These are phyloP conservation scores for Macrolepiota dolichaula DNA, from an alignment of 768 basidiomycete species.

Conservation along the genomic window DNA sequence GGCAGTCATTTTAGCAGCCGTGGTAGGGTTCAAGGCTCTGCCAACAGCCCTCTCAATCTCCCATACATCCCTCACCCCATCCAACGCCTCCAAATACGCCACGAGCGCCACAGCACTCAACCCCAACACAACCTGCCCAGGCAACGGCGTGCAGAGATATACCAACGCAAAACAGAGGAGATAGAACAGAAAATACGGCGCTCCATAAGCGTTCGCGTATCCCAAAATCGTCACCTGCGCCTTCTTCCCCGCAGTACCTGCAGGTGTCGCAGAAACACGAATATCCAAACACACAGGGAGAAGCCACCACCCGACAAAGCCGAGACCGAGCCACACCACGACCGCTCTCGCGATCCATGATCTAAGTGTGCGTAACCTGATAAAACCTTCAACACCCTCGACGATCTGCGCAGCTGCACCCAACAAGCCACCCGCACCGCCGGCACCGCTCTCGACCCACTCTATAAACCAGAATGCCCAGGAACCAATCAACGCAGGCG, in stretches of 20 bases:
- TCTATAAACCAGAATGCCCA: slow-evolving; percentile 79
- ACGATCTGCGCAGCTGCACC: not conserved
- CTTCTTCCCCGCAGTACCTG: slow-evolving; percentile 17
- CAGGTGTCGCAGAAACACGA: slow-evolving; percentile 17
- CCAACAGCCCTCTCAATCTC: slow-evolving; percentile 50
- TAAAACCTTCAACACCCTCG: not conserved
- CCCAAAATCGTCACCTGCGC: slow-evolving; percentile 59
- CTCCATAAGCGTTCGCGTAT: slow-evolving; percentile 79
- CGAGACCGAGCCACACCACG: slow-evolving; percentile 47
- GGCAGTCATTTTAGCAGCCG: slow-evolving; percentile 10
- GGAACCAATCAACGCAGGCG: slow-evolving; percentile 56
- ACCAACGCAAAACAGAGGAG: slow-evolving; percentile 58
- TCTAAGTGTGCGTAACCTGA: slow-evolving; percentile 45
- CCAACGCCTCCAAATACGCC: slow-evolving; percentile 77
- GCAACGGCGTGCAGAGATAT: slow-evolving; percentile 69
- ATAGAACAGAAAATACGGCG: slow-evolving; percentile 85
- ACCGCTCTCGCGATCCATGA: slow-evolving; percentile 61
- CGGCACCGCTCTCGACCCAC: slow-evolving; percentile 48
- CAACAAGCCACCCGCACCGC: no score
- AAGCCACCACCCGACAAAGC: slow-evolving; percentile 65
- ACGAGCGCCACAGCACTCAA: slow-evolving; percentile 64
- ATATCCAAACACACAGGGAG: slow-evolving; percentile 76
- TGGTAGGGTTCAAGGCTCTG: slow-evolving; percentile 38
- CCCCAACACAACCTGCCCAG: slow-evolving; percentile 76
- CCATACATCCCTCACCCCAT: slow-evolving; percentile 73